Conservation (phyloP, 768 basidiomycete genomes). For the Amanita pallidorosea region DNA sequence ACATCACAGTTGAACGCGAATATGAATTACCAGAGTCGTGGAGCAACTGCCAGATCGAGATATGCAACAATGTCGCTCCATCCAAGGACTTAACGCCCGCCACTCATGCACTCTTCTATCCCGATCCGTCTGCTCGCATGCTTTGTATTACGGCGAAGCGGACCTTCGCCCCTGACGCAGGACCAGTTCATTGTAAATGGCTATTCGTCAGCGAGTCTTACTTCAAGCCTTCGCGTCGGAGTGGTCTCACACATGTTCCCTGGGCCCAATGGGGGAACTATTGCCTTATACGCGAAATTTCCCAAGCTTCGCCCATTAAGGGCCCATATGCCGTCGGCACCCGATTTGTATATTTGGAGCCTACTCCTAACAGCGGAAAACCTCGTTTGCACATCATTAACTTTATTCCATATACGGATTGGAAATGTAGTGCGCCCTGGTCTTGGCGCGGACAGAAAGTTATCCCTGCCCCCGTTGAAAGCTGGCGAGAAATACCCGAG, state of each 20-base stretch:
- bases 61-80: constrained; percentile 37
- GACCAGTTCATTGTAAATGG: constrained; percentile 28
- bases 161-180: constrained; percentile 18
- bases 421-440: constrained; percentile 24
- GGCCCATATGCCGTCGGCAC: constrained; percentile 36
- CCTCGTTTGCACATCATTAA: constrained; percentile 30
- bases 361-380: constrained; percentile 13
- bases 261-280: constrained; percentile 50
- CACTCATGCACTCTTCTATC: constrained; percentile 42
- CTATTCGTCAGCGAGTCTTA: constrained; percentile 45
- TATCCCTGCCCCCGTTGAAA: constrained; percentile 30
- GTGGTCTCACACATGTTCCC: constrained; percentile 32
- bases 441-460: constrained; percentile 29
- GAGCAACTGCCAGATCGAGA: constrained; percentile 33
- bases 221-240: constrained; percentile 31
- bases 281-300: constrained; percentile 33
- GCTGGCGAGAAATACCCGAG: constrained; percentile 29
- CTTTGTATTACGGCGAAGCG: constrained; percentile 37
- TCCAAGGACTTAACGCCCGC: constrained; percentile 22
- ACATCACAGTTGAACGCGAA: constrained; percentile 32
- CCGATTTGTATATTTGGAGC: constrained; percentile 35
- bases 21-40: constrained; percentile 50
- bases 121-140: constrained; percentile 40
- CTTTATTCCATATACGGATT: constrained; percentile 32
- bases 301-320: constrained; percentile 18